Base-by-base conservation (phyloP, 352 stramenopile species). In the Phytophthora cryptogea region DNA sequence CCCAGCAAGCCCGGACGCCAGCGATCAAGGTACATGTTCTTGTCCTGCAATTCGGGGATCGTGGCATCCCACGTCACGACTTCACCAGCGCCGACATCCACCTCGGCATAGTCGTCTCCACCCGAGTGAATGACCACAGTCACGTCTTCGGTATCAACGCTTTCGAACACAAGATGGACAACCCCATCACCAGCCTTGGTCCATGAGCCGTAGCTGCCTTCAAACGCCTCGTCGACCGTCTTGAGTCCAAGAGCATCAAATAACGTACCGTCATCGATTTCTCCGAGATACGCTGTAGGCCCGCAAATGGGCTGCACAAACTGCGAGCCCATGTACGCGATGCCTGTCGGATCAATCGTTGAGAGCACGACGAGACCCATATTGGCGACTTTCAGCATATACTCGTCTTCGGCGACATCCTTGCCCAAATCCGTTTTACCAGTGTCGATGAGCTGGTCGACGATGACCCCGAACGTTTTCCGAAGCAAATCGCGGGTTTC, bases 1-100 rank as follows among this genome's bases (percentile, higher is more conserved):
- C 70, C 73, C 47, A 83, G 40, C 54, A 73, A 51, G 67, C 73
- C 37, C 68, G 43, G 63, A 69, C 78, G 49, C 43, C 53, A 61
- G 6, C 53, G 53, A 61, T 61, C 53, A 5, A 61, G 20, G 35
- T 61, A 61, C 53, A 83, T 43, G 8, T 67, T 77, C 33, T 61
- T 61, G 42, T 61, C 53, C 30, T 61, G 53, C 23, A 61, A n/a
- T 14, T 61, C 37, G 11, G 53, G 40, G 20, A 61, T 49, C 9
- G 53, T 61, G 8, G 37, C 53, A 28, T 61, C 53, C 53, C 53
- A 61, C 0, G n/a, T 33, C 13, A 61, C 53, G 8, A 51, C 45
- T 0, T 61, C 42, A 5, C 53, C 53, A 3, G 53, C 41, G 2
- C 53, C 53, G n/a, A 61, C 53, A 27, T 61, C 53, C 13, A 61